These are phyloP conservation scores for Pyrenophora seminiperda DNA, from an alignment of 2,329 filamentous ascomycete species.

Conservation along the genomic window DNA sequence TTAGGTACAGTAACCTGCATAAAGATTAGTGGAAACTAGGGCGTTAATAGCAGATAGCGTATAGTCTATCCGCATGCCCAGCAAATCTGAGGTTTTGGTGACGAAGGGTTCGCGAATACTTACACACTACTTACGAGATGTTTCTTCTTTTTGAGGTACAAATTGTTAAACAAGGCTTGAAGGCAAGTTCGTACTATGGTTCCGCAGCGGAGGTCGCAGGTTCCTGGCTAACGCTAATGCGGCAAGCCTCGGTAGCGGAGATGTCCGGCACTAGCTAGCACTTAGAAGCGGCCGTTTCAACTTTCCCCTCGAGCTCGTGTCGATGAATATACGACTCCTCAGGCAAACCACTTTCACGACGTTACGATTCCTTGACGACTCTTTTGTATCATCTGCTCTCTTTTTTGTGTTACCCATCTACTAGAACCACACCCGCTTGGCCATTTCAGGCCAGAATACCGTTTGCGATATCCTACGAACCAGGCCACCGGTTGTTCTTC, in stretches of 20 bases:
- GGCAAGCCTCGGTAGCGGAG: constrained; percentile 14
- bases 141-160: no score
- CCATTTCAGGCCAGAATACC: constrained; percentile 8
- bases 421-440: neutral
- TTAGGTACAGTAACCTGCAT: no score
- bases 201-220: no score
- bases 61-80: no score
- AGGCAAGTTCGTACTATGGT: no score
- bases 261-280: constrained; percentile 20
- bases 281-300: constrained; percentile 21
- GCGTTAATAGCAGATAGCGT: no score
- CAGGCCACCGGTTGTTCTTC: constrained; percentile 10
- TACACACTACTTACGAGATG: no score
- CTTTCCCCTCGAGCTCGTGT: constrained; percentile 17
- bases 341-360: constrained; percentile 30
- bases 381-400: constrained; percentile 26
- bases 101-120: no score
- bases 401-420: constrained; percentile 13
- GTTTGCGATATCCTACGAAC: constrained; percentile 9
- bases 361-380: constrained; percentile 41
- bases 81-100: no score
- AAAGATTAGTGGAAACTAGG: no score
- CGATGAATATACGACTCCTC: constrained; percentile 14
- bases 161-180: no score
- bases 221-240: no score